Conservation (phyloP, 371 early-diverging fungal species). For the Mucor racemosus region DNA sequence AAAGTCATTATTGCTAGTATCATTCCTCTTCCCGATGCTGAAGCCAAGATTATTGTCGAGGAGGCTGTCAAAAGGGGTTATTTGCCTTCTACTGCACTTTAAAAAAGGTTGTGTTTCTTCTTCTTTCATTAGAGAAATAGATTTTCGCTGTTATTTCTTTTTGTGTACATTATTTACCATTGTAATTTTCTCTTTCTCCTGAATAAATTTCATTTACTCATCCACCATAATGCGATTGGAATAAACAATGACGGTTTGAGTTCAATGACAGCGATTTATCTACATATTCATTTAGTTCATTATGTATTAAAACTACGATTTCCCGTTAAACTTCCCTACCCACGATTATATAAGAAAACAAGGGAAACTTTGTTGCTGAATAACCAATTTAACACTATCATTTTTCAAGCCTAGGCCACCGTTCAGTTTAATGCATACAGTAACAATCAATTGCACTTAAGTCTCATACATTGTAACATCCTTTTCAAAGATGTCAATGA, state of each 20-base stretch:
- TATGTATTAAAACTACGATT: too few species aligned
- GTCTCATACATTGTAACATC: too few species aligned
- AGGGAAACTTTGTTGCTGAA: background rate
- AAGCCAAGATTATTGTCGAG: slow-evolving; percentile 21
- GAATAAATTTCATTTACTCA: background rate
- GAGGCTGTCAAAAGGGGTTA: slow-evolving; percentile 19
- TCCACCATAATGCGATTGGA: too few species aligned
- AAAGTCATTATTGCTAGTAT: slow-evolving; percentile 52
- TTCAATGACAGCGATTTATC: background rate
- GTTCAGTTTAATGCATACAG: too few species aligned
- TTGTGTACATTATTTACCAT: background rate
- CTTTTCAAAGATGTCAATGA: too few species aligned
- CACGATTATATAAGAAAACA: background rate
- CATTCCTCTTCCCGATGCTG: slow-evolving; percentile 14
- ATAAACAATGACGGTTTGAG: background rate
- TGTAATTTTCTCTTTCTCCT: background rate
- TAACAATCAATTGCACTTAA: too few species aligned
- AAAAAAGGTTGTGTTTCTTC: background rate
- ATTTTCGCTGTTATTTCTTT: too few species aligned
- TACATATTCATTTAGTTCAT: too few species aligned
- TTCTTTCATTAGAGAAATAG: too few species aligned
- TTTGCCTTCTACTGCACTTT: slow-evolving; percentile 13
- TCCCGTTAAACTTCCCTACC: background rate
- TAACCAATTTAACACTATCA: too few species aligned
- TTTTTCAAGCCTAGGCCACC: too few species aligned